phyloP scores from a whole-genome alignment of 2,329 filamentous ascomycete genomes.

The Macrophomina tecta region DNA sequence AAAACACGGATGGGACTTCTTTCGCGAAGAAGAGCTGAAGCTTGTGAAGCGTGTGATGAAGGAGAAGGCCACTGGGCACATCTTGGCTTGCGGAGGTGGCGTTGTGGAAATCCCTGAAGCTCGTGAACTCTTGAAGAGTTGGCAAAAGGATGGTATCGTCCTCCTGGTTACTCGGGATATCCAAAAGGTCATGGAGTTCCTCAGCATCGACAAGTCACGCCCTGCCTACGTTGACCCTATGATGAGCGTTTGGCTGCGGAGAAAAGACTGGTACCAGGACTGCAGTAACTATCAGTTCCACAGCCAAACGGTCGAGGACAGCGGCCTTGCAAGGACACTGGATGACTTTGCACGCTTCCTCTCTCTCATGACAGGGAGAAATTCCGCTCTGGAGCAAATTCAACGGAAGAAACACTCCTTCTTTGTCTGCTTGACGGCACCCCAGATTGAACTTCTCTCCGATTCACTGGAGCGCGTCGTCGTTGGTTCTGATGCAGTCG shows the following conservation, averaged over 20 bases:
- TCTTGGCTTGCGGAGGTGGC: conserved; percentile 94
- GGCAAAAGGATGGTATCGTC: conserved; percentile 78
- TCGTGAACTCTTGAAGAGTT: conserved; percentile 74
- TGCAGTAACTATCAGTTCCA: conserved; percentile 96
- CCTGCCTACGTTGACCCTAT: conserved; percentile 94
- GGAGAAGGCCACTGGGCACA: conserved; percentile 74
- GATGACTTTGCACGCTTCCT: conserved; percentile 78
- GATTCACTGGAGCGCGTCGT: conserved; percentile 73
- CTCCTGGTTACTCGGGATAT: conserved; percentile 88
- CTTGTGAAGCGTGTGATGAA: conserved; percentile 76
- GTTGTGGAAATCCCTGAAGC: conserved; percentile 86
- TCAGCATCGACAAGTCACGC: conserved; percentile 85
- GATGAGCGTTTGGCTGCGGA: conserved; percentile 84
- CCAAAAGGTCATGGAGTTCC: conserved; percentile 84
- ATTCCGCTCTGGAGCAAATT: conserved; percentile 61
- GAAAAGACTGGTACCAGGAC: conserved; percentile 86
- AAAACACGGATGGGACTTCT: conserved; percentile 82
- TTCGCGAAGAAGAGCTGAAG: conserved; percentile 78
- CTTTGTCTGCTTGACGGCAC: conserved; percentile 89
- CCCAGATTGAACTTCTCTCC: conserved; percentile 69
- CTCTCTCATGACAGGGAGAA: conserved; percentile 68
- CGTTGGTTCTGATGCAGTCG: conserved; percentile 89
- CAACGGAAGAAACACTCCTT: conserved; percentile 76
- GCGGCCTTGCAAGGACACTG: conserved; percentile 59
- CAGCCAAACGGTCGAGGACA: conserved; percentile 69